phyloP scores from a whole-genome alignment of 331 rosid species.

The Pyracantha coccinea region DNA sequence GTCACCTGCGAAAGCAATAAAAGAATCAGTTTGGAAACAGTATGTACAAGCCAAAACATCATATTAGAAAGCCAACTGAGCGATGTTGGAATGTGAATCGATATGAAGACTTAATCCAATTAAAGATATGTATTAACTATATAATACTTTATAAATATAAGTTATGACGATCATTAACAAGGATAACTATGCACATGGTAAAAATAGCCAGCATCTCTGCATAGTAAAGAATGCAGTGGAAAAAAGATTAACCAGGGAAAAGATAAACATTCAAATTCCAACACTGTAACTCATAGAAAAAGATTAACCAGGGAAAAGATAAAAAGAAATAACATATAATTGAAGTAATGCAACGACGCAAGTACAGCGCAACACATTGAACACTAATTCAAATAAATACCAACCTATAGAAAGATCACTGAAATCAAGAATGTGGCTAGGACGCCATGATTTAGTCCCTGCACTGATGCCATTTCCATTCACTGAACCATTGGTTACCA shows the following conservation, averaged over 20 bases:
- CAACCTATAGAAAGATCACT: conserved; percentile 83
- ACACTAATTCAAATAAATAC: conserved; percentile 11
- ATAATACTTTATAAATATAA: background rate
- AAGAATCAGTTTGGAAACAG: background rate
- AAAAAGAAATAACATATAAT: background rate
- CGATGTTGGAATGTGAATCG: background rate
- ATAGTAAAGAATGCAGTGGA: background rate
- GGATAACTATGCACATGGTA: background rate
- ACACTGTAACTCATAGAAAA: background rate
- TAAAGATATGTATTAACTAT: background rate
- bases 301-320: background rate
- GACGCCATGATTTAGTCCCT: conserved; percentile 58
- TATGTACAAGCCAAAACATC: background rate
- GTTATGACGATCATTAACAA: background rate
- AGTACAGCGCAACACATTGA: background rate
- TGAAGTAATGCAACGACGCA: background rate
- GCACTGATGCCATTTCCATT: conserved; percentile 24
- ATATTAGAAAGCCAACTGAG: background rate
- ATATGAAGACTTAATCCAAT: background rate
- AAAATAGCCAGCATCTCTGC: background rate
- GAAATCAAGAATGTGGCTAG: conserved; percentile 89
- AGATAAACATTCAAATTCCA: background rate
- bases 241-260: too few species aligned
- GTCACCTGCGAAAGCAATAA: conserved; percentile 56
- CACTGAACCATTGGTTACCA: conserved; percentile 18